Conservation (phyloP, 352 stramenopile genomes). For the Thalassiosira hispida region DNA sequence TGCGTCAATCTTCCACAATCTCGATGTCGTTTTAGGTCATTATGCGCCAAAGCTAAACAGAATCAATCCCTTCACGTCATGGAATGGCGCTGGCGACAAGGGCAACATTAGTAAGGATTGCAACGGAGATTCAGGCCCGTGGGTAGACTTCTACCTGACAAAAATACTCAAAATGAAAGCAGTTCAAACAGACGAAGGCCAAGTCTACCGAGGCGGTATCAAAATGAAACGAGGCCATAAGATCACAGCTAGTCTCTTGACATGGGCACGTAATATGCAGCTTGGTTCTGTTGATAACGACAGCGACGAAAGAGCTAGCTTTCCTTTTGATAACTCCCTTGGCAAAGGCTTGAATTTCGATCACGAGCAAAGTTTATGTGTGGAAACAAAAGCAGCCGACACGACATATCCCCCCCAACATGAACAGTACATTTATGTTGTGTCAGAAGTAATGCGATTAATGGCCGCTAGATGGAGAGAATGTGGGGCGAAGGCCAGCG, state of each 20-base stretch:
- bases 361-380: constrained; percentile 20
- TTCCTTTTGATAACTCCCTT: constrained; percentile 1
- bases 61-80: constrained; percentile 36
- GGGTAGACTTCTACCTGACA: constrained; percentile 41
- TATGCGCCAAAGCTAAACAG: constrained; percentile 38
- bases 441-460: constrained; percentile 48
- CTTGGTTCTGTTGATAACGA: constrained; percentile 15
- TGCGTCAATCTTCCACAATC: constrained; percentile 36
- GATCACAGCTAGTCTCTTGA: constrained; percentile 46
- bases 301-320: constrained; percentile 1
- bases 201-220: constrained; percentile 22
- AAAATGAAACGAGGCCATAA: constrained; percentile 53
- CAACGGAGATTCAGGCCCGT: constrained; percentile 7
- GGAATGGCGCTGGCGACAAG: constrained; percentile 50
- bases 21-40: constrained; percentile 45
- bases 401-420: background rate
- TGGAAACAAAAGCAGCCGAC: background rate
- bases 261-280: constrained; percentile 46
- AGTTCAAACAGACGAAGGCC: constrained; percentile 2
- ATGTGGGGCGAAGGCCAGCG: background rate
- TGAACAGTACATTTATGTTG: constrained; percentile 40
- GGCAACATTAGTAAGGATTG: constrained; percentile 26
- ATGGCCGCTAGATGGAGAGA: constrained; percentile 47
- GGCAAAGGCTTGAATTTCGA: constrained; percentile 14
- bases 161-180: constrained; percentile 31